These are phyloP conservation scores for Canavalia gladiata DNA, from an alignment of 306 rosid genomes.

Conservation along the genomic window DNA sequence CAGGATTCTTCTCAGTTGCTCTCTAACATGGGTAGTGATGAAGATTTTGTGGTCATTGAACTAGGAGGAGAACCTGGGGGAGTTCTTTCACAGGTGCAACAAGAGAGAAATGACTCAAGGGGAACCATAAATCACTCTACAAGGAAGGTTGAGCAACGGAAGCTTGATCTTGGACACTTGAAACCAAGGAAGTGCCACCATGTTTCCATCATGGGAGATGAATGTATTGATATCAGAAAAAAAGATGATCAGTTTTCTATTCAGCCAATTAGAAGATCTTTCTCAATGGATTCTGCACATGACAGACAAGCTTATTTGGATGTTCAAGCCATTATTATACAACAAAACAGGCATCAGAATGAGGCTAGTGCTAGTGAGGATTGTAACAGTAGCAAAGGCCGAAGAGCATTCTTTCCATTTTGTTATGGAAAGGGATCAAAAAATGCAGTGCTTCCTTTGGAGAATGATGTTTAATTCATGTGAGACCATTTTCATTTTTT, in stretches of 20 bases:
- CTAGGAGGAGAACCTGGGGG: slow-evolving; percentile 54
- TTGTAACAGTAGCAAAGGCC: slow-evolving; percentile 54
- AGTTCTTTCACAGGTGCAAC: slow-evolving; percentile 49
- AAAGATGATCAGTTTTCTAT: slow-evolving; percentile 65
- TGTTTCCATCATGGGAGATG: slow-evolving; percentile 74
- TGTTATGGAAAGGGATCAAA: slow-evolving; percentile 65
- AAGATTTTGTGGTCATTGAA: slow-evolving; percentile 36
- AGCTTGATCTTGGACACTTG: slow-evolving; percentile 1
- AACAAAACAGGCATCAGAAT: slow-evolving; percentile 44
- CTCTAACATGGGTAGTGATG: slow-evolving; percentile 53
- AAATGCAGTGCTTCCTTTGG: slow-evolving; percentile 66
- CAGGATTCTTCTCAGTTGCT: slow-evolving; percentile 60
- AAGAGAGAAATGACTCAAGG: slow-evolving; percentile 51
- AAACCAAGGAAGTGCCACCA: slow-evolving; percentile 60
- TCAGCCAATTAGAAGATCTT: slow-evolving; percentile 76
- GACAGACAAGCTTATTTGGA: slow-evolving; percentile 65
- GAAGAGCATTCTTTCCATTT: slow-evolving; percentile 78
- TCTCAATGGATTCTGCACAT: slow-evolving; percentile 82
- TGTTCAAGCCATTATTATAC: slow-evolving; percentile 58
- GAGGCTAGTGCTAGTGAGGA: slow-evolving; percentile 63
- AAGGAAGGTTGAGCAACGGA: slow-evolving; percentile 47
- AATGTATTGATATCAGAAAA: slow-evolving; percentile 65
- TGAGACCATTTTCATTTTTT: slow-evolving; percentile 1
- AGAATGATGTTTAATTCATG: slow-evolving; percentile 52
- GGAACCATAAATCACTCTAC: slow-evolving; percentile 48